Base-by-base conservation (phyloP, 805 yeast genomes). In the Kluyveromyces starmeri region DNA sequence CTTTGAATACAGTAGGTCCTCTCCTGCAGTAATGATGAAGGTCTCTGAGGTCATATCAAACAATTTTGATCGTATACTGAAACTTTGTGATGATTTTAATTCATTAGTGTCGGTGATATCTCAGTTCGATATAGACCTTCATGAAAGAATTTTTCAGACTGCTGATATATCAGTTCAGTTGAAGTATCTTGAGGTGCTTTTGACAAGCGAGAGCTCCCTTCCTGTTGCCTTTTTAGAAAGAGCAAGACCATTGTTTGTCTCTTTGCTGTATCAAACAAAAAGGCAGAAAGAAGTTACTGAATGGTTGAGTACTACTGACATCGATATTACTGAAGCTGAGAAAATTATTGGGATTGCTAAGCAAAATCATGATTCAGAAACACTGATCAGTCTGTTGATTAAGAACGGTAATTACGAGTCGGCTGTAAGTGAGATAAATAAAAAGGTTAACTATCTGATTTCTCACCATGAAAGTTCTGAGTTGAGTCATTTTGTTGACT, bases 101-200 rank as follows among this genome's bases (percentile, higher is more conserved):
- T 14, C 25, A 7, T 33, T 43, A 2, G 51, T 46, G 2, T 13
- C 28, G 1, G 9, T 43, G 3, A 32, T 46, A 12, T 42, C 46
- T 7, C 13, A 31, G 2, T 41, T 43, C 35, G 56, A 53, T 28
- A 28, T 43, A 7, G 32, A 40, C 7, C 20, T 56, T 2, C 58
- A 55, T 42, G 10, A 28, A 9, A 28, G 27, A 7, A 42, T 52
- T 10, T 18, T 38, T 7, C 13, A 23, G 1, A 12, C 42, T 4
- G 8, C 19, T 4, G 32, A 30, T 21, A 39, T 41, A 10, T 10
- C 27, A 2, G 4, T 23, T 6, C 44, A 45, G 31, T 39, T 27
- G 22, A 26, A 34, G 17, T 56, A 53, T 38, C 34, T 55, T 16
- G 47, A 43, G 11, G 35, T 37, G 12, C 30, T 51, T 5, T 46